phyloP scores from a whole-genome alignment of 2,329 filamentous ascomycete genomes.

The Sporothrix dimorphospora region DNA sequence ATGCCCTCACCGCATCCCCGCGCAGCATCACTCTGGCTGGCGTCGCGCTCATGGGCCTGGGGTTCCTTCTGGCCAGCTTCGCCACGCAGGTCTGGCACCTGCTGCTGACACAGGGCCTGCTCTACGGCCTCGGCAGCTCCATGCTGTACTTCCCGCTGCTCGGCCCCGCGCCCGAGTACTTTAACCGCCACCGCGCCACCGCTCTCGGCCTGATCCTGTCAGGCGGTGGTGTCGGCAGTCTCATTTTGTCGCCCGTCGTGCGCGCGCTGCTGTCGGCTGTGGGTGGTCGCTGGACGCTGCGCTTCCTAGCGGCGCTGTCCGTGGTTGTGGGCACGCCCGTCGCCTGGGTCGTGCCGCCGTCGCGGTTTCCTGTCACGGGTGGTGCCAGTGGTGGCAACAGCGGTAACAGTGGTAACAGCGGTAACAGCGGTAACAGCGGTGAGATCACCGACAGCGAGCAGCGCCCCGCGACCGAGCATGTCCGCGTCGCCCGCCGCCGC shows the following conservation, averaged over 20 bases:
- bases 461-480: slow-evolving; percentile 30
- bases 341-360: slow-evolving; percentile 45
- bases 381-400: background rate
- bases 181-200: slow-evolving; percentile 50
- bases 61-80: slow-evolving; percentile 48
- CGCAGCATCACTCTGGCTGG: slow-evolving; percentile 47
- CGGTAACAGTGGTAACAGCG: background rate
- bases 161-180: slow-evolving; percentile 54
- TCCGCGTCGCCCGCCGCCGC: slow-evolving; percentile 36
- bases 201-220: slow-evolving; percentile 51
- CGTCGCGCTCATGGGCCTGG: slow-evolving; percentile 46
- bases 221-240: slow-evolving; percentile 48
- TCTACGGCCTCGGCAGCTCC: slow-evolving; percentile 49
- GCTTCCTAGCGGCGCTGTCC: slow-evolving; percentile 45
- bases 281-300: slow-evolving; percentile 50
- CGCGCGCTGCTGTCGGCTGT: slow-evolving; percentile 47
- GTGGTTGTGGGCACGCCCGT: slow-evolving; percentile 45
- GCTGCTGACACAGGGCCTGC: slow-evolving; percentile 48
- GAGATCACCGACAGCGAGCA: background rate
- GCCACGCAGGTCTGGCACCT: slow-evolving; percentile 46
- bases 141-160: slow-evolving; percentile 50
- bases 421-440: background rate
- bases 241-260: slow-evolving; percentile 47
- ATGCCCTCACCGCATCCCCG: slow-evolving; percentile 20
- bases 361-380: slow-evolving; percentile 40